A percentile compares a stretch with the other conserved stretches of the same genome.
These are phyloP conservation scores for Hippophae gyantsensis DNA, from an alignment of 306 rosid genomes.

Conservation along the genomic window DNA sequence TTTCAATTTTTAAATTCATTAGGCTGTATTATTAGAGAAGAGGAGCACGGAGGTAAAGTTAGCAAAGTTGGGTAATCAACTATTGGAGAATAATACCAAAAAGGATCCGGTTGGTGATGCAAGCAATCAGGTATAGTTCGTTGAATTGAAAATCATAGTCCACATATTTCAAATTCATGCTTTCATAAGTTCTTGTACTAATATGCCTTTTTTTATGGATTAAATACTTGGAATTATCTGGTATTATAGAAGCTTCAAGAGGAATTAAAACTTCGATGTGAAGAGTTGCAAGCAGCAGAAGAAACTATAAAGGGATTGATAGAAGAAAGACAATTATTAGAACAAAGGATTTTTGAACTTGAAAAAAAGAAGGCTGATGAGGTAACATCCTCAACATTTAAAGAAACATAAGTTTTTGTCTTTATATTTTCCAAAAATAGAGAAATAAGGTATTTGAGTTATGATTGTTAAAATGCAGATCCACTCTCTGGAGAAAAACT, in stretches of 20 bases:
- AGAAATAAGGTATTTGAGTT: no score
- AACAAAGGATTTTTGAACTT: slow-evolving; percentile 41
- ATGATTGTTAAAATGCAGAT: slow-evolving; percentile 42
- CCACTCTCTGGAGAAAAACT: slow-evolving; percentile 34
- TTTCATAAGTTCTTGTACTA: neutral
- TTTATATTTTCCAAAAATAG: neutral
- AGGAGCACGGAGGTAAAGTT: slow-evolving; percentile 40
- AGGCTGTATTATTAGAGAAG: slow-evolving; percentile 61
- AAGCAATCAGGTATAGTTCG: slow-evolving; percentile 47
- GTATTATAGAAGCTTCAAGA: slow-evolving; percentile 54
- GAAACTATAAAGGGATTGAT: slow-evolving; percentile 49
- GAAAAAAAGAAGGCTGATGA: slow-evolving; percentile 55
- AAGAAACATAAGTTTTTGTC: neutral
- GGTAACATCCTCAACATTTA: slow-evolving; percentile 32
- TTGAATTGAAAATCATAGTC: slow-evolving; percentile 3
- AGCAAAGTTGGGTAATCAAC: slow-evolving; percentile 43
- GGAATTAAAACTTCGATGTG: slow-evolving; percentile 51
- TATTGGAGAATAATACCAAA: slow-evolving; percentile 39
- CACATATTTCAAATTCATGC: slow-evolving; percentile 13
- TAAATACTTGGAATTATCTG: slow-evolving; percentile 13
- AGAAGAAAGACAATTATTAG: slow-evolving; percentile 48
- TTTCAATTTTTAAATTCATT: slow-evolving; percentile 19
- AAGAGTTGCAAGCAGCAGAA: slow-evolving; percentile 53
- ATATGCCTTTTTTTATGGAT: slow-evolving; percentile 9
- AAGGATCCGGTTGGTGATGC: slow-evolving; percentile 31